phyloP scores from a whole-genome alignment of 1,139 yeast species.

The Hanseniaspora sp. region DNA sequence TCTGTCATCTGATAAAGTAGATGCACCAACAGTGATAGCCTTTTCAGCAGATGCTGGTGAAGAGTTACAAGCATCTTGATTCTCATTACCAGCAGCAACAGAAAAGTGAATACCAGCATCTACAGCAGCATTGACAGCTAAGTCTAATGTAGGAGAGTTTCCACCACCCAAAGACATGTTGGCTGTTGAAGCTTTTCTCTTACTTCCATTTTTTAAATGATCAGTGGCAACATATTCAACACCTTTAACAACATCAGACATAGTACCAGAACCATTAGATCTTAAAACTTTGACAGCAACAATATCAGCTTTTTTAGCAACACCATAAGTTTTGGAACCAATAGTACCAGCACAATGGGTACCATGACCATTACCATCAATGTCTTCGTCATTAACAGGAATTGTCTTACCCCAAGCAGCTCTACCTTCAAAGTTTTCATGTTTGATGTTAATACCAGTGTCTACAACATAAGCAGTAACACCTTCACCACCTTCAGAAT shows the following conservation, averaged over 20 bases:
- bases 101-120: constrained; percentile 73
- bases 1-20: constrained; percentile 60
- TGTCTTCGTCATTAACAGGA: constrained; percentile 69
- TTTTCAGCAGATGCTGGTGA: constrained; percentile 72
- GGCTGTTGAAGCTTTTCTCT: constrained; percentile 76
- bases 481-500: constrained; percentile 78
- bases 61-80: constrained; percentile 72
- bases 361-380: constrained; percentile 86
- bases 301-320: constrained; percentile 61
- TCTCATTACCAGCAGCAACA: constrained; percentile 83
- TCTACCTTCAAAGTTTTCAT: constrained; percentile 79
- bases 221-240: constrained; percentile 65
- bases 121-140: constrained; percentile 77
- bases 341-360: constrained; percentile 84
- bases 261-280: constrained; percentile 66
- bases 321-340: constrained; percentile 64
- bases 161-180: constrained; percentile 90
- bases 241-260: constrained; percentile 74
- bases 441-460: constrained; percentile 78
- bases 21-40: constrained; percentile 76
- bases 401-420: constrained; percentile 90
- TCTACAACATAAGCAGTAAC: constrained; percentile 84
- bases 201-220: constrained; percentile 49
- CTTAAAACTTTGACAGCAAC: constrained; percentile 72
- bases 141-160: constrained; percentile 65